Evolutionary conservation across 2,329 filamentous ascomycete genomes (phyloP), one percentile per base, ranked within the genome.

Genomic region (Cladorrhinum sp.): DNA sequence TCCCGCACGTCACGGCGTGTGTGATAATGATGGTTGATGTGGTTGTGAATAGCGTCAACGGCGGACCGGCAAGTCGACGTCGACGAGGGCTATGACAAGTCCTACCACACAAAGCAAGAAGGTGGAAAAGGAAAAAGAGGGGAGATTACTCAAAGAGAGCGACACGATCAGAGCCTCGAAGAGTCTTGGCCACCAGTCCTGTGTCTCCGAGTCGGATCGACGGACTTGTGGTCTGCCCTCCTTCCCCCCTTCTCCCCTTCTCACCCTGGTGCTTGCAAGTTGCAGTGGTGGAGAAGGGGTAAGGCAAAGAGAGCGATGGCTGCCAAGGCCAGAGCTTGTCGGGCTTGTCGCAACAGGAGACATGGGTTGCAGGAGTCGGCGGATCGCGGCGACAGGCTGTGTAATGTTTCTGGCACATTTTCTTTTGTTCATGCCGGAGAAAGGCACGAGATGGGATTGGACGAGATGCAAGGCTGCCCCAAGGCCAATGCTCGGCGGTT

Each of bases 401-500:
- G 26, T 30, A 30, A 30, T 30, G 26, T 30, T 30, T 30, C 26
- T 30, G 26, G 26, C 26, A 5, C 26, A 4, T 5, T 7, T 42
- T 65, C 57, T 60, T 62, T 65, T 52, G 64, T 71, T 71, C 65
- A 71, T 73, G 70, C 69, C 57, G 60, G 58, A 28, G 59, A 46
- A 51, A 33, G 61, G 62, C 65, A 52, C 30, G 55, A 57, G 42
- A 18, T n/a, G 20, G 67, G 64, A 75, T 75, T 75, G 73, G 74
- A 24, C 28, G 56, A 26, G 49, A 55, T 57, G 65, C 73, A 70
- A 73, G 73, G 74, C 73, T 75, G 70, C 67, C 42, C 42, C 68
- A 66, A 66, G 70, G 67, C 64, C 60, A 61, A 61, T 57, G 63
- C 64, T 62, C 55, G 57, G 55, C 50, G 61, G 58, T 66, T 70